These are phyloP conservation scores for Glycyrrhiza uralensis DNA, from an alignment of 306 rosid species.

Conservation along the genomic window DNA sequence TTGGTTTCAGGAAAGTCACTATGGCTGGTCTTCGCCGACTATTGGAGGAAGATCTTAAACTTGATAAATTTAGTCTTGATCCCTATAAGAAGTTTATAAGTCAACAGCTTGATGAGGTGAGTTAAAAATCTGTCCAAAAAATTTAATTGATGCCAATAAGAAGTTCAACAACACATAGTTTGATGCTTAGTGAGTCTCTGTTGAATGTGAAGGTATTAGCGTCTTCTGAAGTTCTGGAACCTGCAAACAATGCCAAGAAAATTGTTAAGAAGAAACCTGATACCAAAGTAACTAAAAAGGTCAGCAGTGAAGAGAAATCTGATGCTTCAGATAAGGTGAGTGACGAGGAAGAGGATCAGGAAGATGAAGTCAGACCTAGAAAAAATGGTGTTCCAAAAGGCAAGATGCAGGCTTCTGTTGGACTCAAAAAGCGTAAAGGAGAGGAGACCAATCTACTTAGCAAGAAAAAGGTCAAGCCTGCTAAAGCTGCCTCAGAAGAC, in stretches of 20 bases:
- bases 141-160: slow-evolving; percentile 12
- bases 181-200: slow-evolving; percentile 13
- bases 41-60: slow-evolving; percentile 84
- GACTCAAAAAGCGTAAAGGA: slow-evolving; percentile 59
- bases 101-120: slow-evolving; percentile 71
- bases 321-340: slow-evolving; percentile 43
- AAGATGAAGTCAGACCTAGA: slow-evolving; percentile 55
- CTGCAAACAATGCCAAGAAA: slow-evolving; percentile 50
- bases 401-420: slow-evolving; percentile 45
- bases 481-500: slow-evolving; percentile 41
- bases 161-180: background rate
- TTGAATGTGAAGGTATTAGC: slow-evolving; percentile 45
- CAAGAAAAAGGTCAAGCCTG: slow-evolving; percentile 62
- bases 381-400: slow-evolving; percentile 54
- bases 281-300: slow-evolving; percentile 55
- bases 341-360: slow-evolving; percentile 46
- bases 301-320: slow-evolving; percentile 49
- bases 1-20: slow-evolving; percentile 61
- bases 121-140: slow-evolving; percentile 15
- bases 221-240: slow-evolving; percentile 44
- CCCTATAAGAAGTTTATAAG: slow-evolving; percentile 68
- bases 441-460: slow-evolving; percentile 49
- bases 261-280: slow-evolving; percentile 44
- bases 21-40: slow-evolving; percentile 84
- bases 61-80: slow-evolving; percentile 63